Evolutionary conservation across 1,139 yeast genomes (phyloP), one percentile per base, ranked within the genome.

Genomic region (Pichia terricola): DNA sequence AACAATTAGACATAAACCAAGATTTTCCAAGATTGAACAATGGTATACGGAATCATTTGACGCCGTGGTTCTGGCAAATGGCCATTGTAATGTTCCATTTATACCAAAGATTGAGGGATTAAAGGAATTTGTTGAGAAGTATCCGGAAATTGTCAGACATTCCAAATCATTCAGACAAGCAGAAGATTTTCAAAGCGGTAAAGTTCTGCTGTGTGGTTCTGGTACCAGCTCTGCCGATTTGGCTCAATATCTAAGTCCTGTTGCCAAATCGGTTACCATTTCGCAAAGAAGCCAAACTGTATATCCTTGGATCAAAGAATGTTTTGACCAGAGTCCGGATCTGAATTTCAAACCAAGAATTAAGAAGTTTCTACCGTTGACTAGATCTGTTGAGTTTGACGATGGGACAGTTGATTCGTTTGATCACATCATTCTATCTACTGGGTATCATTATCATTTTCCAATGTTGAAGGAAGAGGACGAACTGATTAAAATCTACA

Each of bases 161-260:
- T 48, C 52, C 6, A 53, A 53, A 61, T 65, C 45, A 72, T 73
- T 56, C 65, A 77, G 37, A 72, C 71, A 50, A 64, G 67, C 62
- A 45, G n/a, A 42, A 4, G 51, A 44, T 27, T 49, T 43, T 33
- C 28, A 37, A 27, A 57, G 57, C 31, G 65, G 63, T 43, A 66
- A 66, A 26, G 71, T 73, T 4, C 56, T 75, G 43, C 62, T 75
- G 35, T 66, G 75, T 39, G 81, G 80, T 3, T 74, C 77, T 0
- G 68, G 75, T 35, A 63, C 75, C 36, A 68, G 75, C 51, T 70
- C 79, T 4, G 64, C 71, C 32, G 78, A 75, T 56, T 57, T 74
- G n/a, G 59, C 73, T 22, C 79, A 75, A 51, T 74, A 75, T 47
- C 56, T 72, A 11, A 59, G 63, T 26, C 75, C 76, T 1, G 59